Evolutionary conservation across 1,284 basidiomycete genomes (phyloP).

Genomic region (Puccinia novopanici): DNA sequence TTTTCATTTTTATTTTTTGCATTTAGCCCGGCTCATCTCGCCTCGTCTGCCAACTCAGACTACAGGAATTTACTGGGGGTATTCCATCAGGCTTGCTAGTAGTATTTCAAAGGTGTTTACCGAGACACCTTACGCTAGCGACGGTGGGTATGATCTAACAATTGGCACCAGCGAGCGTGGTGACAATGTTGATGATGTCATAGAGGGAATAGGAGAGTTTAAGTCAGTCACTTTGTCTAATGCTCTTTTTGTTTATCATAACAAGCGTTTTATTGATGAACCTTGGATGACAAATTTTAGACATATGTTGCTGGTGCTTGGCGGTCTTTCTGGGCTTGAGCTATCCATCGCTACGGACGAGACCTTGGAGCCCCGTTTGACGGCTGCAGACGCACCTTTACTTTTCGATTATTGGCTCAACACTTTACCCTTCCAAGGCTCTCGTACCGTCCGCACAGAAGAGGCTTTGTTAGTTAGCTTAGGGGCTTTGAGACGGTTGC

Average conservation of each 20-base stretch:
- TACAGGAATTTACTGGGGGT: slow-evolving; percentile 58
- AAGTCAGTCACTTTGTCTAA: slow-evolving; percentile 50
- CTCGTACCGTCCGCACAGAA: slow-evolving; percentile 58
- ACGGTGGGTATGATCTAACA: slow-evolving; percentile 57
- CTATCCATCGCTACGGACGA: slow-evolving; percentile 56
- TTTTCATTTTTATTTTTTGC: background rate
- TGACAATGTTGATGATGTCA: slow-evolving; percentile 50
- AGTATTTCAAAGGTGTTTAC: slow-evolving; percentile 54
- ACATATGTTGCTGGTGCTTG: slow-evolving; percentile 57
- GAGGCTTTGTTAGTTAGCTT: slow-evolving; percentile 51
- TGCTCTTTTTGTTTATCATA: background rate
- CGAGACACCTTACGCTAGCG: slow-evolving; percentile 50
- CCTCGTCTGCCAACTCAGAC: slow-evolving; percentile 56
- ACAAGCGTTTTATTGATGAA: background rate
- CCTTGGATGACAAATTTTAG: background rate
- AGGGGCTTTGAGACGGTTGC: slow-evolving; percentile 36
- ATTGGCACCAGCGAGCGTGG: slow-evolving; percentile 59
- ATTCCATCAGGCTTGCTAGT: slow-evolving; percentile 55
- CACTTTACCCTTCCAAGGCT: slow-evolving; percentile 57
- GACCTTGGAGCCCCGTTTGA: slow-evolving; percentile 54
- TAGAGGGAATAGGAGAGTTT: slow-evolving; percentile 31
- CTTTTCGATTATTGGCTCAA: slow-evolving; percentile 59
- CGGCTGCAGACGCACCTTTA: slow-evolving; percentile 55
- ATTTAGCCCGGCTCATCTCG: slow-evolving; percentile 54
- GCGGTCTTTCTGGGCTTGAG: slow-evolving; percentile 58